phyloP scores from a whole-genome alignment of 1,284 basidiomycete genomes.

The Flammula alnicola region DNA sequence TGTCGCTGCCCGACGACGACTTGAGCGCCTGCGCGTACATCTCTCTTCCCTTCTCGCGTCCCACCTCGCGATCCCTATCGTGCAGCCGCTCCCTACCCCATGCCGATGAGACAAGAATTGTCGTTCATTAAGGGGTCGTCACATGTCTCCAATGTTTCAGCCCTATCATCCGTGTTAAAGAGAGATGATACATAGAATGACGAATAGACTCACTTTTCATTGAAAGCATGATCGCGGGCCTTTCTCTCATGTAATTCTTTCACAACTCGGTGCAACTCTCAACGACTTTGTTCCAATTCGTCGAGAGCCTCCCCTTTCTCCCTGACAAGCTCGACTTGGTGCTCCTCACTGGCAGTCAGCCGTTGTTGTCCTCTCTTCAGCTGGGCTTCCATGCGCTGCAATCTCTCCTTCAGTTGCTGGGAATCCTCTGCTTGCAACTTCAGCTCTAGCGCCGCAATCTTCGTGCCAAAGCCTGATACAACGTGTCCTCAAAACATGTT shows the following conservation, averaged over 20 bases:
- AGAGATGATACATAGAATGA: neutral
- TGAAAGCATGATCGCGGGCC: conserved; percentile 24
- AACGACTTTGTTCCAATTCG: conserved; percentile 42
- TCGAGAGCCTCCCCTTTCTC: conserved; percentile 53
- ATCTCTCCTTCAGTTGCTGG: conserved; percentile 40
- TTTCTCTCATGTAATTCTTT: conserved; percentile 34
- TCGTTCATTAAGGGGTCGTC: conserved; percentile 23
- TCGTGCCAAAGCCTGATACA: too few relatives aligned
- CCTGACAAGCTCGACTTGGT: conserved; percentile 37
- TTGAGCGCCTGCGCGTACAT: conserved; percentile 13
- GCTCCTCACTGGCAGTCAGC: conserved; percentile 40
- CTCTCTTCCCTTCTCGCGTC: conserved; percentile 16
- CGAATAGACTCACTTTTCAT: conserved; percentile 29
- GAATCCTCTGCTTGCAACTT: conserved; percentile 41
- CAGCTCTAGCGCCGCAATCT: conserved; percentile 55
- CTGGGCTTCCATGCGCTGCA: conserved; percentile 45
- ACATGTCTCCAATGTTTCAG: conserved; percentile 20
- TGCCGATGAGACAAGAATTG: conserved; percentile 21
- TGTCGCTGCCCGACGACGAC: neutral
- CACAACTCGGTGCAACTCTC: conserved; percentile 33
- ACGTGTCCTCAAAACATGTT: too few relatives aligned
- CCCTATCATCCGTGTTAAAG: conserved; percentile 12
- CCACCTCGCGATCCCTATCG: conserved; percentile 11
- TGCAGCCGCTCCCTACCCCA: conserved; percentile 17
- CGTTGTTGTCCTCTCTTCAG: conserved; percentile 49